Evolutionary conservation across 1,139 yeast genomes (phyloP), one percentile per base, ranked within the genome.

Genomic region (Saccharomyces pastorianus): DNA sequence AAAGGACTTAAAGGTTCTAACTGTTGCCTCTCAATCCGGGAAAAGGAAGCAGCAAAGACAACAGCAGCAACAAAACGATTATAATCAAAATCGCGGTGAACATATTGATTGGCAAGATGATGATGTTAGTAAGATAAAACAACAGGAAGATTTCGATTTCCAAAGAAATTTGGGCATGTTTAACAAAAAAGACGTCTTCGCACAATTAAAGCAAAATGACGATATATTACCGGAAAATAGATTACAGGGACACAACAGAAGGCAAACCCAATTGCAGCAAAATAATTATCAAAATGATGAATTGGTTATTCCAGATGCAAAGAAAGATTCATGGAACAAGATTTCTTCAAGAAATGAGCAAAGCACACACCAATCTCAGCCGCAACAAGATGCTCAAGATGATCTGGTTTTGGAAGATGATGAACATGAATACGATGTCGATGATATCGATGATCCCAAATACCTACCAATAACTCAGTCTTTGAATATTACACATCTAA

Each of bases 161-260:
- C 88, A 82, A 56, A 85, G 90, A 9, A 88, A 87, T 65, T 76
- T 90, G 60, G 85, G 86, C 29, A 81, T 84, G 76, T 91, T 91
- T 66, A 95, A 91, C 70, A 91, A 91, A 69, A 76, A 79, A 58
- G 76, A 84, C 6, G 93, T 90, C 6, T 87, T 91, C 69, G 87
- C 85, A 54, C 89, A 88, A 64, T 80, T 90, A 65, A 82, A 83
- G 51, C 78, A 77, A 59, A 73, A 76, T 54, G 96, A 89, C 65
- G 76, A 75, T 14, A 76, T 83, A 26, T 81, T 77, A 51, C 84
- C 87, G 1, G 74, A 76, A 20, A 77, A 81, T 49, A 76, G 96
- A 58, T 74, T 89, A 46, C 96, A 88, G 6, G 85, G 90, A 3
- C 88, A 85, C 66, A 89, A 89, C 68, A 84, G 80, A 64, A 61